A percentile compares a stretch with the other conserved stretches of the same genome.
Conservation (phyloP, 1,284 basidiomycete genomes). For the Coriolopsis trogii region DNA sequence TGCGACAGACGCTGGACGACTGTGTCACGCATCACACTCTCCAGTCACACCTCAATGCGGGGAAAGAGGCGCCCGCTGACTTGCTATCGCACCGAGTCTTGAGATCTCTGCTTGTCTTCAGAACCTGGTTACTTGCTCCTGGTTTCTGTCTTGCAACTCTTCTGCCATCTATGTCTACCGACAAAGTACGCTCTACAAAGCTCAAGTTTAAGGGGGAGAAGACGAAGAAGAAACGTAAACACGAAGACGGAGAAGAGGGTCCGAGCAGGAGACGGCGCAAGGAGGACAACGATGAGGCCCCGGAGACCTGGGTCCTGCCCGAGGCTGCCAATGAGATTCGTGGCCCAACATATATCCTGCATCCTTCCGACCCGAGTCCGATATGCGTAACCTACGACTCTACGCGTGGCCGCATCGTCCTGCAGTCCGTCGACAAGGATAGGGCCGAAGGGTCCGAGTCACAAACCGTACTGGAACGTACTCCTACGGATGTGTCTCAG, state of each 20-base stretch:
- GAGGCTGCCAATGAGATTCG: constrained; percentile 74
- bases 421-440: constrained; percentile 66
- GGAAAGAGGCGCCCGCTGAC: constrained; percentile 8
- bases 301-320: constrained; percentile 80
- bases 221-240: constrained; percentile 77
- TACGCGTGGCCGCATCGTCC: constrained; percentile 70
- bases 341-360: constrained; percentile 81
- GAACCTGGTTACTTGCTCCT: background rate
- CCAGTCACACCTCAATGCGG: background rate
- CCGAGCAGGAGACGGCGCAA: constrained; percentile 47
- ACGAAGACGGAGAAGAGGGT: constrained; percentile 54
- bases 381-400: constrained; percentile 79
- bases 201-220: constrained; percentile 90
- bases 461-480: constrained; percentile 57
- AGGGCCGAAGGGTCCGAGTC: constrained; percentile 42
- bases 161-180: constrained; percentile 42
- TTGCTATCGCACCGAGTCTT: background rate
- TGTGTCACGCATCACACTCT: constrained; percentile 14
- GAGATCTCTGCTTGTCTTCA: background rate
- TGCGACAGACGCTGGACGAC: constrained; percentile 9
- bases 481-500: constrained; percentile 79
- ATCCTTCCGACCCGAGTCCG: constrained; percentile 75
- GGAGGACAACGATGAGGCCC: constrained; percentile 60
- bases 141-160: background rate
- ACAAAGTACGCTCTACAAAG: constrained; percentile 65